Evolutionary conservation across 306 rosid genomes (phyloP).

Genomic region (Bauhinia variegata): DNA sequence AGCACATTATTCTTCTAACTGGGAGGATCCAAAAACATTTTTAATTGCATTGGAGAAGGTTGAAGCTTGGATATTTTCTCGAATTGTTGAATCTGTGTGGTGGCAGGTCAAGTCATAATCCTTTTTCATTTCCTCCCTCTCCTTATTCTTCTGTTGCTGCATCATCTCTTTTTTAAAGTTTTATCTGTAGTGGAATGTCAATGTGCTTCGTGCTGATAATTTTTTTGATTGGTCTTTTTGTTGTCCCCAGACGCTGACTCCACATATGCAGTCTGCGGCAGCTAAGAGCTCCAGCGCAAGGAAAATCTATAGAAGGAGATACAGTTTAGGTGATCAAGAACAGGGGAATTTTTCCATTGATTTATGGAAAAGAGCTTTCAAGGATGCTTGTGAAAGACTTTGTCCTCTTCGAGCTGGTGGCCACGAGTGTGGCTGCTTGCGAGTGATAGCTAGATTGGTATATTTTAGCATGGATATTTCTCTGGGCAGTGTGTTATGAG

Average conservation of each 20-base stretch:
- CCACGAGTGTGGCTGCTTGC: constrained; percentile 83
- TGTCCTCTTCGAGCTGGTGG: constrained; percentile 87
- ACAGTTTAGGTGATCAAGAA: constrained; percentile 65
- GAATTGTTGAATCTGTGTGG: constrained; percentile 95
- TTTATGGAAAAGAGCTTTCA: constrained; percentile 87
- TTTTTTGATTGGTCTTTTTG: constrained; percentile 29
- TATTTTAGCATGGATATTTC: constrained; percentile 33
- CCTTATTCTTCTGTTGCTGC: constrained; percentile 28
- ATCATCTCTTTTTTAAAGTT: too few relatives aligned
- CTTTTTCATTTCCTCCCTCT: constrained; percentile 23
- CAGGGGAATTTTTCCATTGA: constrained; percentile 74
- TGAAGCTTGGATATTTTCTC: constrained; percentile 85
- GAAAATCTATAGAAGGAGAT: constrained; percentile 55
- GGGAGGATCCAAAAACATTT: constrained; percentile 65
- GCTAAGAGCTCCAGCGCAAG: constrained; percentile 62
- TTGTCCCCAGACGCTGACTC: constrained; percentile 76
- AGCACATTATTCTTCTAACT: constrained; percentile 36
- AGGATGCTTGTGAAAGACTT: constrained; percentile 86
- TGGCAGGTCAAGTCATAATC: constrained; percentile 72
- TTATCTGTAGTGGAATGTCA: constrained; percentile 28
- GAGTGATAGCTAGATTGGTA: constrained; percentile 76
- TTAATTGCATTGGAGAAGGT: constrained; percentile 68
- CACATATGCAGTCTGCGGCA: constrained; percentile 83
- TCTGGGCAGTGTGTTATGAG: constrained; percentile 2
- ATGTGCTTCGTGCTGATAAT: constrained; percentile 35